A percentile compares a stretch with the other conserved stretches of the same genome.
Evolutionary conservation across 1,284 basidiomycete genomes (phyloP).

Genomic region (Sanghuangporus baumii): DNA sequence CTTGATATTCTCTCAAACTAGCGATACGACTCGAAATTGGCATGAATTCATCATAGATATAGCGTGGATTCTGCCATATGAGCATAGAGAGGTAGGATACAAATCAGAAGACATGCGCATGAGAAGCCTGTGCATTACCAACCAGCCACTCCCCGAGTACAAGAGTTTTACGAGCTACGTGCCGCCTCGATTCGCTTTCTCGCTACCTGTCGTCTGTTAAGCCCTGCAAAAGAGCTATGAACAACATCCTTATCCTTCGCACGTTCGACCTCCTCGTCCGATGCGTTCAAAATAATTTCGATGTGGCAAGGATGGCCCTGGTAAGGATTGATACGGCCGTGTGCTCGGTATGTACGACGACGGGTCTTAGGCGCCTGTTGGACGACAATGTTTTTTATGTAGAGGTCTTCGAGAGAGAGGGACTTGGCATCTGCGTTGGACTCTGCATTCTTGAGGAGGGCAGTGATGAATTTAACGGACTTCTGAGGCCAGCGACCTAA

Average conservation of each 20-base stretch:
- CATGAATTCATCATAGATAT: neutral
- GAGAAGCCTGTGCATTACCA: slow-evolving; percentile 1
- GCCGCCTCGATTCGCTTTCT: slow-evolving; percentile 79
- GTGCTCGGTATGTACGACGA: slow-evolving; percentile 98
- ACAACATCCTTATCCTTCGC: slow-evolving; percentile 74
- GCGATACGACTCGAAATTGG: neutral
- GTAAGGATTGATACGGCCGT: slow-evolving; percentile 91
- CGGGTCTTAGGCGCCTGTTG: slow-evolving; percentile 99
- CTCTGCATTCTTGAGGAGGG: slow-evolving; percentile 98
- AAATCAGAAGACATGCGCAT: neutral
- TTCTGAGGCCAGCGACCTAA: slow-evolving; percentile 99
- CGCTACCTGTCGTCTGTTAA: slow-evolving; percentile 79
- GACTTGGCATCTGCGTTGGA: slow-evolving; percentile 99
- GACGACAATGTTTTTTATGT: slow-evolving; percentile 96
- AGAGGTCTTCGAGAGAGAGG: slow-evolving; percentile 86
- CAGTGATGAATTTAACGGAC: slow-evolving; percentile 93
- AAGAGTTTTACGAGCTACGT: slow-evolving; percentile 30
- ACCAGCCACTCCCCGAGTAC: neutral
- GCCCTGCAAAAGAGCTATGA: slow-evolving; percentile 46
- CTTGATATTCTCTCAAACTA: too few species aligned
- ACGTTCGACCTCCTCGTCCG: slow-evolving; percentile 82
- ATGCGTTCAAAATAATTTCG: slow-evolving; percentile 84
- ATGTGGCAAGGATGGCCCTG: slow-evolving; percentile 94
- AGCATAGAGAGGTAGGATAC: neutral
- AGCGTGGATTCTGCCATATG: neutral